Conservation (phyloP, 805 yeast genomes). For the Starmerella bombi region DNA sequence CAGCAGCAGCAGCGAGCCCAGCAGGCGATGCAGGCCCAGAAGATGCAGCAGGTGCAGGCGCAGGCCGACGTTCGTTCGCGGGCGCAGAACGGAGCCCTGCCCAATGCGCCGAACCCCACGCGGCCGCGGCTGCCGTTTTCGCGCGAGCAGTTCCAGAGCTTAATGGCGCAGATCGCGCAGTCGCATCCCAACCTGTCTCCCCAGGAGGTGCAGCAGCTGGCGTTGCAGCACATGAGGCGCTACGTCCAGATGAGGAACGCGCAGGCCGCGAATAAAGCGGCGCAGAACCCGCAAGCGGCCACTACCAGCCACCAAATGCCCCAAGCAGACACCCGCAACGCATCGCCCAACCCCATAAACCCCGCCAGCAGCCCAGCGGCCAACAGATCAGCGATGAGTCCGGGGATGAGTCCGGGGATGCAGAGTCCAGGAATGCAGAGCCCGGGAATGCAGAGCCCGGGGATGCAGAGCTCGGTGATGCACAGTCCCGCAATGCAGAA, state of each 20-base stretch:
- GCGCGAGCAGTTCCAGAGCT: conserved; percentile 17
- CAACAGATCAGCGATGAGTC: conserved; percentile 5
- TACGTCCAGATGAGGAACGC: conserved; percentile 14
- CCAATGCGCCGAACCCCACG: conserved; percentile 5
- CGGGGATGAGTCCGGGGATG: background rate
- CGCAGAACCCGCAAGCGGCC: background rate
- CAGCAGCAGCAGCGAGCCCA: conserved; percentile 9
- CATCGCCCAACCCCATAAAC: background rate
- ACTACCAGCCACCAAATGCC: background rate
- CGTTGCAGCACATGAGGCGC: conserved; percentile 18
- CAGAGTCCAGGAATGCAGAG: background rate
- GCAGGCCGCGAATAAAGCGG: conserved; percentile 2
- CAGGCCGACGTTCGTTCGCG: conserved; percentile 24
- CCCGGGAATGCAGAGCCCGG: background rate
- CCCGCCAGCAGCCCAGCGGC: background rate
- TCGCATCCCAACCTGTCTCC: conserved; percentile 18
- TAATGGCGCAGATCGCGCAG: conserved; percentile 19
- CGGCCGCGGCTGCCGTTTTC: conserved; percentile 8
- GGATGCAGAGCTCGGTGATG: background rate
- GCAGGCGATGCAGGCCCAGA: conserved; percentile 4
- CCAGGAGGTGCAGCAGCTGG: conserved; percentile 21
- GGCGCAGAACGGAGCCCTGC: conserved; percentile 19
- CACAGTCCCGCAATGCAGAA: background rate
- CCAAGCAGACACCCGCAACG: background rate
- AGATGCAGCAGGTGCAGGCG: conserved; percentile 22